Evolutionary conservation across 2,329 filamentous ascomycete genomes (phyloP).

Genomic region (Boeremia lycopersici): DNA sequence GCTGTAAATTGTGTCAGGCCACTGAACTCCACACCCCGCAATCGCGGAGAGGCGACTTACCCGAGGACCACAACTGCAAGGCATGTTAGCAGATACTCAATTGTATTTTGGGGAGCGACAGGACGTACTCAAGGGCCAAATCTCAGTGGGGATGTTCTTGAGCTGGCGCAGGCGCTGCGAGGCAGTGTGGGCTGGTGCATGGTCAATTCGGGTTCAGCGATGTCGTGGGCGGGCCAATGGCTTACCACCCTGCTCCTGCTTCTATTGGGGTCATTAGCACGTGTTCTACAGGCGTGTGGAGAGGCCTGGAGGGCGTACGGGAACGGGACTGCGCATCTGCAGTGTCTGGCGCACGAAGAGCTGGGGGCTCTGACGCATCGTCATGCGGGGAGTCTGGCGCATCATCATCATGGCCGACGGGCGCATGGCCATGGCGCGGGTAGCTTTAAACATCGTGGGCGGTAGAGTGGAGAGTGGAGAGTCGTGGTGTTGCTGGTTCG

Average conservation of each 20-base stretch:
- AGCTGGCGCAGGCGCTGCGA: slow-evolving; percentile 91
- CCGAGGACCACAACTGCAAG: slow-evolving; percentile 78
- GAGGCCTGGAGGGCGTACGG: slow-evolving; percentile 62
- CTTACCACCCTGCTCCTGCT: slow-evolving; percentile 69
- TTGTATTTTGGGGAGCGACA: not conserved
- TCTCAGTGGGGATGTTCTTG: slow-evolving; percentile 88
- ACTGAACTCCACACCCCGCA: slow-evolving; percentile 22
- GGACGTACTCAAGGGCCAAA: slow-evolving; percentile 87
- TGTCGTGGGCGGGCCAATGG: slow-evolving; percentile 23
- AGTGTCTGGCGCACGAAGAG: slow-evolving; percentile 55
- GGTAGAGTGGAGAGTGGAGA: slow-evolving; percentile 30
- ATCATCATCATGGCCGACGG: slow-evolving; percentile 50
- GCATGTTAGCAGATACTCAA: slow-evolving; percentile 23
- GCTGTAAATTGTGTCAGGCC: slow-evolving; percentile 48
- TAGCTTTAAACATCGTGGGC: slow-evolving; percentile 43
- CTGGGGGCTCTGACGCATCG: slow-evolving; percentile 46
- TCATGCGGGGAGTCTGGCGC: slow-evolving; percentile 47
- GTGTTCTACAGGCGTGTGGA: slow-evolving; percentile 1
- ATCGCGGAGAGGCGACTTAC: slow-evolving; percentile 58
- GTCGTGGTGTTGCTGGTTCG: slow-evolving; percentile 29
- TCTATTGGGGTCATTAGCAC: slow-evolving; percentile 58
- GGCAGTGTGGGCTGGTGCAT: slow-evolving; percentile 81
- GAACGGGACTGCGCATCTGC: slow-evolving; percentile 64
- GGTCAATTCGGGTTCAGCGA: slow-evolving; percentile 23
- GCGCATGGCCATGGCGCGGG: slow-evolving; percentile 48